Conservation (phyloP, 495 filamentous ascomycete species). For the Talaromyces nanjingensis region DNA sequence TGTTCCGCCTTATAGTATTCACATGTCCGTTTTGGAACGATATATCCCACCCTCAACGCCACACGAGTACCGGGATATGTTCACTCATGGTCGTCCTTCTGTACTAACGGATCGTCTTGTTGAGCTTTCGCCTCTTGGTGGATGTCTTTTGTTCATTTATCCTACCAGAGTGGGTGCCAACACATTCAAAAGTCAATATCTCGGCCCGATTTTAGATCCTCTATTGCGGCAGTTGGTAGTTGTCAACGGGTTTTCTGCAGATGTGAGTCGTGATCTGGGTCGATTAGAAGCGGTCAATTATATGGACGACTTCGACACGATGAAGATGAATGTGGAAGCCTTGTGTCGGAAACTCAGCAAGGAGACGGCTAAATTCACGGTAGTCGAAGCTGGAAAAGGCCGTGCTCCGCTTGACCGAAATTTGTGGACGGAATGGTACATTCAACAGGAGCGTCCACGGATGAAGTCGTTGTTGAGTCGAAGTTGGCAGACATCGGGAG, state of each 20-base stretch:
- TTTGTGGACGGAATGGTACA: slow-evolving; percentile 65
- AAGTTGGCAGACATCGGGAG: slow-evolving; percentile 42
- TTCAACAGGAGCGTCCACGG: slow-evolving; percentile 61
- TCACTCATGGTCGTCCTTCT: slow-evolving; percentile 47
- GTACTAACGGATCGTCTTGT: slow-evolving; percentile 60
- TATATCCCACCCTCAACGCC: slow-evolving; percentile 60
- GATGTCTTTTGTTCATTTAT: slow-evolving; percentile 61
- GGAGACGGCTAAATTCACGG: slow-evolving; percentile 33
- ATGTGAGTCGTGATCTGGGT: slow-evolving; percentile 50
- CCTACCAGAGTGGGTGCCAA: slow-evolving; percentile 56
- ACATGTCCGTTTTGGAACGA: slow-evolving; percentile 61
- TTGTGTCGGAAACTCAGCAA: slow-evolving; percentile 41
- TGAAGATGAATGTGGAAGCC: slow-evolving; percentile 42
- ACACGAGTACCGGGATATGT: slow-evolving; percentile 56
- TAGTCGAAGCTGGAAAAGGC: slow-evolving; percentile 47
- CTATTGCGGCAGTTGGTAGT: slow-evolving; percentile 59
- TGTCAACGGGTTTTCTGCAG: slow-evolving; percentile 54
- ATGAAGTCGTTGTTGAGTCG: slow-evolving; percentile 53
- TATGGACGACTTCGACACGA: slow-evolving; percentile 52
- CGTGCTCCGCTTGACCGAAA: slow-evolving; percentile 47
- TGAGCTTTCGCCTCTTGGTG: slow-evolving; percentile 55
- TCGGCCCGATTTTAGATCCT: slow-evolving; percentile 62
- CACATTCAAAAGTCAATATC: slow-evolving; percentile 58
- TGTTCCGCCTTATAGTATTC: slow-evolving; percentile 56
- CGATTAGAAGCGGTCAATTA: slow-evolving; percentile 50